phyloP scores from a whole-genome alignment of 345 rosid species.

The Eucalyptus caleyi region DNA sequence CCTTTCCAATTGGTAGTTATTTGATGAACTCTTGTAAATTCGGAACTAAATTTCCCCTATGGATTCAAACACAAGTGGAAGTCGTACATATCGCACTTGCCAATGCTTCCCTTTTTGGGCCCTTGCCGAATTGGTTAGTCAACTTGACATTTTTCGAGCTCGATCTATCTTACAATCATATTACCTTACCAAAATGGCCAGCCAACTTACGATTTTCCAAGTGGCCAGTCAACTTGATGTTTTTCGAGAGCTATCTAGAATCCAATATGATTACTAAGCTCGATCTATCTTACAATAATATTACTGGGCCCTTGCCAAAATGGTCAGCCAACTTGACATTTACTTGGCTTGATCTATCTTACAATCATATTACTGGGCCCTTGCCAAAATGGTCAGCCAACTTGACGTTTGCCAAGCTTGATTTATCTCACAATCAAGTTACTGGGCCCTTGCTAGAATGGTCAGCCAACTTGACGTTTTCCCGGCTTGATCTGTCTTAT shows the following conservation, averaged over 20 bases:
- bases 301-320: no score
- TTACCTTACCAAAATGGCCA: background rate
- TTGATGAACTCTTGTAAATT: background rate
- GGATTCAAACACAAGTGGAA: background rate
- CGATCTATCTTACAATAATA: no score
- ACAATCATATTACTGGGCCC: no score
- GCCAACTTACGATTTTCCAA: no score
- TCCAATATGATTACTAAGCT: no score
- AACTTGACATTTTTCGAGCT: rapidly evolving
- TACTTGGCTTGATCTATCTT: rapidly evolving
- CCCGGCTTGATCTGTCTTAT: rapidly evolving
- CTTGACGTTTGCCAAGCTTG: rapidly evolving
- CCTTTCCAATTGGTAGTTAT: background rate
- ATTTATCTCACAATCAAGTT: no score
- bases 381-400: no score
- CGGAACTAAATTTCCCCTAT: background rate
- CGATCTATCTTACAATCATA: background rate
- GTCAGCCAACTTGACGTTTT: rapidly evolving
- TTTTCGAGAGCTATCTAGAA: rapidly evolving
- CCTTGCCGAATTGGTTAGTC: background rate
- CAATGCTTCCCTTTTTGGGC: background rate
- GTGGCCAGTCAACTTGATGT: no score
- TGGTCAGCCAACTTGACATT: no score
- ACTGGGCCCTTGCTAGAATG: no score
- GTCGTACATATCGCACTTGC: rapidly evolving